A percentile compares a stretch with the other conserved stretches of the same genome.
phyloP scores from a whole-genome alignment of 768 basidiomycete species.

The Hericium coralloides region DNA sequence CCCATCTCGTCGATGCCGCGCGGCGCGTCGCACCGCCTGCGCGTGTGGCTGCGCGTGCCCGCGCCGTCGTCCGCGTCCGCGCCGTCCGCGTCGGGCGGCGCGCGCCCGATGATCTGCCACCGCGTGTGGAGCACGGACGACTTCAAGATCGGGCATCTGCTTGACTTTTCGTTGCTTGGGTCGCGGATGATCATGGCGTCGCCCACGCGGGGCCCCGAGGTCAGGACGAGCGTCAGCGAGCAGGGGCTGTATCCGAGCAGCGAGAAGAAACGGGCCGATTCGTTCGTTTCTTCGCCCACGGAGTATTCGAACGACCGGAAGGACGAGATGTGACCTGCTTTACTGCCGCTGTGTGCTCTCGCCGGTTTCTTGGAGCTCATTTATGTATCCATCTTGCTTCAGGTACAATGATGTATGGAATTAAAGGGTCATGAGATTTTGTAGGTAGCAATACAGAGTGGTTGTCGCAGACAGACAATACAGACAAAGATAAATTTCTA shows the following conservation, averaged over 20 bases:
- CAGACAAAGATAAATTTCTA: slow-evolving; percentile 11
- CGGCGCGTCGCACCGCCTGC: slow-evolving; percentile 53
- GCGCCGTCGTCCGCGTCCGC: slow-evolving; percentile 21
- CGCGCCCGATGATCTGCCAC: slow-evolving; percentile 36
- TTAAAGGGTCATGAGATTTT: not conserved
- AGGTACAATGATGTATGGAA: not conserved
- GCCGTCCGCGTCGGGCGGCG: slow-evolving; percentile 12
- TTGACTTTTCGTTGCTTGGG: slow-evolving; percentile 46
- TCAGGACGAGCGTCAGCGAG: slow-evolving; percentile 2
- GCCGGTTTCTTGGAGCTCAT: no score
- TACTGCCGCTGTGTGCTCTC: not conserved
- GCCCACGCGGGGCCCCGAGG: slow-evolving; percentile 3
- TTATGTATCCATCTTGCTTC: no score
- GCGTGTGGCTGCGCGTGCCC: slow-evolving; percentile 52
- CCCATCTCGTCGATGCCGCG: slow-evolving; percentile 44
- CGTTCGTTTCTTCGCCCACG: not conserved
- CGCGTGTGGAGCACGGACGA: slow-evolving; percentile 57
- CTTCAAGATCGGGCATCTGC: slow-evolving; percentile 49
- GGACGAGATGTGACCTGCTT: not conserved
- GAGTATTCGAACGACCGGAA: not conserved
- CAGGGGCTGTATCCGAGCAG: slow-evolving; percentile 1
- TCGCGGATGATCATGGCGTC: slow-evolving; percentile 43
- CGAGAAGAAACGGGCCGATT: not conserved
- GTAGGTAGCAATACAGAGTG: slow-evolving; percentile 16
- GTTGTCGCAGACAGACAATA: slow-evolving; percentile 11